These are phyloP conservation scores for Cercospora sp. DNA, from an alignment of 2,329 filamentous ascomycete genomes.

Conservation along the genomic window DNA sequence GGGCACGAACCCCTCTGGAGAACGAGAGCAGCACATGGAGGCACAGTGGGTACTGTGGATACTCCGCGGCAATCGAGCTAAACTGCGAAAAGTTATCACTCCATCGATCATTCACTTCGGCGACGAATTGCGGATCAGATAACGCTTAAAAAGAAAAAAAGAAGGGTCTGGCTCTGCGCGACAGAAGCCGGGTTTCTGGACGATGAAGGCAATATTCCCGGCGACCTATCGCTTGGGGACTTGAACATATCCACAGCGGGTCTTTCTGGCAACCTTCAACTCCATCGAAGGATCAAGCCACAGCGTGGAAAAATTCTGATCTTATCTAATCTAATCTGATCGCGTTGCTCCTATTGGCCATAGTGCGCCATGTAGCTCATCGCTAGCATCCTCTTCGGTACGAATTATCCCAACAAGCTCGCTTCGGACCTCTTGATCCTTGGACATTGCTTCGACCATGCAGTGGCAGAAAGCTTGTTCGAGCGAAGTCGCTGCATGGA, in stretches of 20 bases:
- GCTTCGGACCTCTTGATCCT: background rate
- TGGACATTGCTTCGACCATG: slow-evolving; percentile 5
- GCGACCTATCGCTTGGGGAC: background rate
- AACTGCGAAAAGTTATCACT: background rate
- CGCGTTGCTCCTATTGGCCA: background rate
- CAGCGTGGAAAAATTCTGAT: background rate
- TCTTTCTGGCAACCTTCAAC: background rate
- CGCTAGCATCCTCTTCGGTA: background rate
- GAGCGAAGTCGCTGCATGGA: background rate
- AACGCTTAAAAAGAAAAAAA: background rate
- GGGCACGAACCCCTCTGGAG: background rate
- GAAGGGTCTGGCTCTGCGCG: background rate
- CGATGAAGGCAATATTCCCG: background rate
- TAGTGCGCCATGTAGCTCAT: background rate
- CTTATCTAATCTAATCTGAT: slow-evolving; percentile 10
- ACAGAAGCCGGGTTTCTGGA: background rate
- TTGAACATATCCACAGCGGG: background rate
- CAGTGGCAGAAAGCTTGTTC: slow-evolving; percentile 8
- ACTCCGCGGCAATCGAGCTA: background rate
- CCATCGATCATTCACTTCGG: slow-evolving; percentile 5
- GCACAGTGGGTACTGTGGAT: background rate
- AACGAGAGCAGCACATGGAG: background rate
- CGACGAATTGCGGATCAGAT: slow-evolving; percentile 12
- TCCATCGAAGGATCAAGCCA: slow-evolving; percentile 2
- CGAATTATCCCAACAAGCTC: slow-evolving; percentile 9